Percentiles rank a stretch among this genome's conserved stretches.
Evolutionary conservation across 1,284 basidiomycete genomes (phyloP).

Genomic region (Volvariella volvacea): DNA sequence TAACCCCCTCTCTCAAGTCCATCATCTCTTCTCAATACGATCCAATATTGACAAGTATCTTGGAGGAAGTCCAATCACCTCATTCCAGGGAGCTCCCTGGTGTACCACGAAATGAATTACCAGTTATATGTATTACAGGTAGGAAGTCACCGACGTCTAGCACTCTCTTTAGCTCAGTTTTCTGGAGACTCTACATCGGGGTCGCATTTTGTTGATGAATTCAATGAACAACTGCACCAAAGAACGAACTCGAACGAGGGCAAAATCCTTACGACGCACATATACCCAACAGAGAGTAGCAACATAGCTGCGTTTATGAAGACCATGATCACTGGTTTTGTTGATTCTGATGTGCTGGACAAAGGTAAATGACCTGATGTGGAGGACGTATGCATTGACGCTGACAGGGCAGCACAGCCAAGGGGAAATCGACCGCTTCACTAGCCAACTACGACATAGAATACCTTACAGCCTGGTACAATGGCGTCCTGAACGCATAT

Average conservation of each 20-base stretch:
- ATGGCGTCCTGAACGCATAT: constrained; percentile 26
- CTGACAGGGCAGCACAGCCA: constrained; percentile 16
- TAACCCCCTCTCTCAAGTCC: too few relatives aligned
- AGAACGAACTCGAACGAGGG: constrained; percentile 28
- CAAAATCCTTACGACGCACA: too few relatives aligned
- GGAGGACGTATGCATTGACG: not conserved
- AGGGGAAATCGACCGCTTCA: constrained; percentile 40
- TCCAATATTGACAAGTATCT: too few relatives aligned
- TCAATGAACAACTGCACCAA: constrained; percentile 18
- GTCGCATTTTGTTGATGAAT: too few relatives aligned
- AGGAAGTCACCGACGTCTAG: too few relatives aligned
- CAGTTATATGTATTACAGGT: too few relatives aligned
- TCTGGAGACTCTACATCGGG: too few relatives aligned
- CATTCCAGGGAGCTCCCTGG: too few relatives aligned
- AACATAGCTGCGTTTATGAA: constrained; percentile 52
- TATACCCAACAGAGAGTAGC: constrained; percentile 42
- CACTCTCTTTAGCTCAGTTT: too few relatives aligned
- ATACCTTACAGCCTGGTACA: constrained; percentile 52
- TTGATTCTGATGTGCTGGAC: constrained; percentile 24
- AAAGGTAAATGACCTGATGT: constrained; percentile 16
- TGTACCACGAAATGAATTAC: too few relatives aligned
- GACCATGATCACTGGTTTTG: constrained; percentile 46
- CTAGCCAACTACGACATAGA: constrained; percentile 56
- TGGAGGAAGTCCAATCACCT: too few relatives aligned
- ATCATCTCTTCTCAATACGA: too few relatives aligned